phyloP scores from a whole-genome alignment of 352 stramenopile genomes.

The Pythium brachiatum region DNA sequence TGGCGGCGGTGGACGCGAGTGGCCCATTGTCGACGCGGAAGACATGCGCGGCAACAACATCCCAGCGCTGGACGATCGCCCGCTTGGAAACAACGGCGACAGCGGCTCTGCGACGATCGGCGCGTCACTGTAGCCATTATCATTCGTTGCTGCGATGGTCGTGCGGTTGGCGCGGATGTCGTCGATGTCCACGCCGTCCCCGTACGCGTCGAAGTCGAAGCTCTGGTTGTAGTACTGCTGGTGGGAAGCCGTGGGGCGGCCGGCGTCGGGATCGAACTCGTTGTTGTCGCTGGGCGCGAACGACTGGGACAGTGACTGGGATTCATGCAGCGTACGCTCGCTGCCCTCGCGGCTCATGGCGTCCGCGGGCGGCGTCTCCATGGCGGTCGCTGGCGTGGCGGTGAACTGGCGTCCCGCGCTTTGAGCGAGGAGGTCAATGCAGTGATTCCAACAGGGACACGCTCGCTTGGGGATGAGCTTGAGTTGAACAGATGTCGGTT shows the following conservation, averaged over 20 bases:
- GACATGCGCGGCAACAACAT: constrained; percentile 10
- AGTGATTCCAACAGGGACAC: not conserved
- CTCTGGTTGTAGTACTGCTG: constrained; percentile 9
- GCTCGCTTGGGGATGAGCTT: not conserved
- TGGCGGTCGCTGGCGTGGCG: not conserved
- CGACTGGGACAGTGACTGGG: not conserved
- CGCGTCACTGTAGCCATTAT: not conserved
- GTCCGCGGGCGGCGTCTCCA: not conserved
- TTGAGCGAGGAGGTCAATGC: not conserved
- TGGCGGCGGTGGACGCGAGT: not conserved
- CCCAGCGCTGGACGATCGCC: not conserved
- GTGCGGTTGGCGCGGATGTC: constrained; percentile 18
- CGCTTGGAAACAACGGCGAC: constrained; percentile 16
- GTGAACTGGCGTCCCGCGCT: constrained; percentile 1
- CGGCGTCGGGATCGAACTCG: constrained; percentile 1
- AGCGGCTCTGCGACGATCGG: constrained; percentile 6
- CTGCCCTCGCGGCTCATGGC: constrained; percentile 5
- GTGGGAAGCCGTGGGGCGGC: not conserved
- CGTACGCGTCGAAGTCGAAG: constrained; percentile 27
- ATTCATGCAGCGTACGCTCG: not conserved
- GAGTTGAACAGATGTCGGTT: not conserved
- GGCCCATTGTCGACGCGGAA: constrained; percentile 9
- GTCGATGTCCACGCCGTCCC: constrained; percentile 28
- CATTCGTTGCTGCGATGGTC: not conserved
- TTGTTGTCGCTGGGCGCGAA: constrained; percentile 7